These are phyloP conservation scores for grape (Vitis vinifera) DNA, from an alignment of 164 flowering plant genomes.

Conservation along the genomic window ASM3070453v1 NC_081816.1:9040501-9041000, in stretches of 20 bases:
- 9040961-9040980: conserved; percentile 9
- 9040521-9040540: conserved; percentile 18
- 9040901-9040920: neutral
- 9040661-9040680: conserved; percentile 3
- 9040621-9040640: conserved; percentile 1
- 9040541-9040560: conserved; percentile 4
- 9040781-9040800: neutral
- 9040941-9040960: neutral
- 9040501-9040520: neutral
- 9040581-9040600: conserved; percentile 13
- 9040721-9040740: neutral
- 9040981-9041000: conserved; percentile 7
- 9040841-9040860: neutral
- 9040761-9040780: neutral
- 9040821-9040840: conserved; percentile 13
- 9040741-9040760: conserved; percentile 3
- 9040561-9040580: neutral
- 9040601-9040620: conserved; percentile 19
- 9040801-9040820: conserved; percentile 10
- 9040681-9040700: neutral
- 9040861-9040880: neutral
- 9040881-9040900: conserved; percentile 12
- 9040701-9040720: neutral
- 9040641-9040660: neutral
- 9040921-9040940: neutral